A percentile compares a stretch with the other conserved stretches of the same genome.
Conservation (phyloP, 371 early-diverging fungal species). For the Mortierella sp. region DNA sequence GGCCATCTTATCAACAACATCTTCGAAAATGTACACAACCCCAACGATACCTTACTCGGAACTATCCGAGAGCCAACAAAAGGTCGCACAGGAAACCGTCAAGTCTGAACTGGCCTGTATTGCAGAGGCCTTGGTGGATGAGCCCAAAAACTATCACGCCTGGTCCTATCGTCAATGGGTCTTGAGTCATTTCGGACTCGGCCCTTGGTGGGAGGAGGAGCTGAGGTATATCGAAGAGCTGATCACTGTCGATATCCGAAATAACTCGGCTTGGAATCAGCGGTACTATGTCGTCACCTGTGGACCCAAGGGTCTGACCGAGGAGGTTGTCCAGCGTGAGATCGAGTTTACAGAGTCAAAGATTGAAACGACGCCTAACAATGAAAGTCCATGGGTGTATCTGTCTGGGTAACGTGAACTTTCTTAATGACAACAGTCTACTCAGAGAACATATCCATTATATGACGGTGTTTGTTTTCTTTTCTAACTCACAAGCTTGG, state of each 20-base stretch:
- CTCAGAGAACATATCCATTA: too few species aligned
- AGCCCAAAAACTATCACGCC: conserved; percentile 98
- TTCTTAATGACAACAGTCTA: neutral
- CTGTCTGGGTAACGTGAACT: conserved; percentile 66
- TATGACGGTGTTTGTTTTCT: too few species aligned
- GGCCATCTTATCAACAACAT: neutral
- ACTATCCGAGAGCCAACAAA: conserved; percentile 19
- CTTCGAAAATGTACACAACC: conserved; percentile 1
- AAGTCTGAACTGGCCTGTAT: conserved; percentile 76
- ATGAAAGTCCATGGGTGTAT: conserved; percentile 93
- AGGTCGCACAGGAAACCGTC: conserved; percentile 10
- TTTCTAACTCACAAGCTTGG: neutral
- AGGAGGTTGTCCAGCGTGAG: conserved; percentile 66
- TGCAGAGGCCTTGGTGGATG: conserved; percentile 74
- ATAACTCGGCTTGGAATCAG: conserved; percentile 99
- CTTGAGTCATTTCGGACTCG: conserved; percentile 68
- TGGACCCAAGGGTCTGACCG: conserved; percentile 57
- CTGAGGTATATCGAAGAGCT: conserved; percentile 74
- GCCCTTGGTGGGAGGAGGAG: conserved; percentile 83
- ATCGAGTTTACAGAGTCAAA: conserved; percentile 74
- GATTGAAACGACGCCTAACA: conserved; percentile 84
- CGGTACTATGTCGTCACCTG: conserved; percentile 81
- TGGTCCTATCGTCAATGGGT: conserved; percentile 96
- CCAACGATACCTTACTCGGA: conserved; percentile 18
- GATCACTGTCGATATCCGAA: conserved; percentile 86